Base-by-base conservation (phyloP, 768 basidiomycete species). In the Phlegmacium glaucopus region DNA sequence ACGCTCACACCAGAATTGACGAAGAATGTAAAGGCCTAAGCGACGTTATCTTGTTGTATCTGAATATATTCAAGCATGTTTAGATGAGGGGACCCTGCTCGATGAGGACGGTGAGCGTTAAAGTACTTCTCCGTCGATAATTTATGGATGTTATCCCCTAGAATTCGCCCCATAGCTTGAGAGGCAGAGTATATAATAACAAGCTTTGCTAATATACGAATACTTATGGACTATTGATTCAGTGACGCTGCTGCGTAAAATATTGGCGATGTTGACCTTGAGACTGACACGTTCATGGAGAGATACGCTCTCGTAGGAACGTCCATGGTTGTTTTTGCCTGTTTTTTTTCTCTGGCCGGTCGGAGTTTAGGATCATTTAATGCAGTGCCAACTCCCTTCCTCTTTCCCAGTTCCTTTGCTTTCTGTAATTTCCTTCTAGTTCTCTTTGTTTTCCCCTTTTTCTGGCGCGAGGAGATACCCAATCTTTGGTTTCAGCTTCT, bases 61-160 rank as follows among this genome's bases (percentile, higher is more conserved):
- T 0, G 87, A 89, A 50, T 96, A 80, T 63, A 79, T 96, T 32
- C 68, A 77, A 36, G 85, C 82, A 5, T 93, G 85, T 59, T 58
- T 94, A 27, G 90, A 90, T n/a, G 90, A 94, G 60, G 77, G 75
- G 36, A 91, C 90, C 0, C 62, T 94, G 36, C 73, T 94, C 30
- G 83, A 92, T 61, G 93, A 95, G 67, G 89, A 89, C 53, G 89
- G 91, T 86, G 51, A 65, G 78, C 67, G 38, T 32, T 28, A 32
- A 12, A 11, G 11, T 12, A 7, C 28, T 34, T 10, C 32, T 6
- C 6, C 4, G 10, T n/a, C 16, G 35, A 17, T n/a, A 17, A 11
- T 22, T 35, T 25, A 17, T 4, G 37, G 22, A 27, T 54, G 17
- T 40, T 38, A 16, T 48, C 34, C 42, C 44, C 35, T 37, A 61